Evolutionary conservation across 1,139 yeast species (phyloP).

Genomic region (Eremothecium coryli): DNA sequence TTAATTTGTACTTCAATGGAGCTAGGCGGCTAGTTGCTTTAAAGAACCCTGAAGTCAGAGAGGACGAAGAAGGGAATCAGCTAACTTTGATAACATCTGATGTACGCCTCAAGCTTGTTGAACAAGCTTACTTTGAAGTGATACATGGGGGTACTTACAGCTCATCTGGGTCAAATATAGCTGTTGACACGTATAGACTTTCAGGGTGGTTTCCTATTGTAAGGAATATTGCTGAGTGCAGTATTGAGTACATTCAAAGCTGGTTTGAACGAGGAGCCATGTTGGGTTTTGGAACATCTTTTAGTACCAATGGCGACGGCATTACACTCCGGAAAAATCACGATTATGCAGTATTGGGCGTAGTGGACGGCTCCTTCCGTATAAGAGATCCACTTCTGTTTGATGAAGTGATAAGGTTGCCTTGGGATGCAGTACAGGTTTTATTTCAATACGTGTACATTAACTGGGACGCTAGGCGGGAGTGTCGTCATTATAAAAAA

Average conservation of each 20-base stretch:
- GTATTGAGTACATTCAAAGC: conserved; percentile 33
- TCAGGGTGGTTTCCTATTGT: conserved; percentile 74
- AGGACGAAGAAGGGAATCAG: conserved; percentile 16
- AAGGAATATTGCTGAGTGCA: conserved; percentile 25
- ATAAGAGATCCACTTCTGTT: conserved; percentile 51
- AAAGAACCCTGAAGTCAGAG: conserved; percentile 16
- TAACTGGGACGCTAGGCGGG: conserved; percentile 50
- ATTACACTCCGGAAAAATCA: conserved; percentile 48
- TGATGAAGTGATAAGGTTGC: conserved; percentile 25
- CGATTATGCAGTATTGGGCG: conserved; percentile 52
- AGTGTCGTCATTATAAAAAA: conserved; percentile 29
- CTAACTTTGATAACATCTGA: conserved; percentile 10
- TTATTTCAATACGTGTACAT: conserved; percentile 51
- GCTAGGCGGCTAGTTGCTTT: conserved; percentile 35
- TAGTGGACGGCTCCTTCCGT: conserved; percentile 28
- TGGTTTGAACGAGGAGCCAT: conserved; percentile 30
- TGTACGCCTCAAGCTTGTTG: conserved; percentile 46
- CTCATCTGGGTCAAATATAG: conserved; percentile 71
- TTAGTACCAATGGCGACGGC: conserved; percentile 34
- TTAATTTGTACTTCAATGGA: conserved; percentile 52
- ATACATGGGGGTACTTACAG: conserved; percentile 49
- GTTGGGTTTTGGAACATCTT: conserved; percentile 65
- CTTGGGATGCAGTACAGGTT: conserved; percentile 32
- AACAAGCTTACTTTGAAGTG: conserved; percentile 63
- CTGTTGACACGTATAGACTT: conserved; percentile 57